A percentile compares a stretch with the other conserved stretches of the same genome.
phyloP scores from a whole-genome alignment of 2,329 filamentous ascomycete species.

The Diaporthe citriasiana region DNA sequence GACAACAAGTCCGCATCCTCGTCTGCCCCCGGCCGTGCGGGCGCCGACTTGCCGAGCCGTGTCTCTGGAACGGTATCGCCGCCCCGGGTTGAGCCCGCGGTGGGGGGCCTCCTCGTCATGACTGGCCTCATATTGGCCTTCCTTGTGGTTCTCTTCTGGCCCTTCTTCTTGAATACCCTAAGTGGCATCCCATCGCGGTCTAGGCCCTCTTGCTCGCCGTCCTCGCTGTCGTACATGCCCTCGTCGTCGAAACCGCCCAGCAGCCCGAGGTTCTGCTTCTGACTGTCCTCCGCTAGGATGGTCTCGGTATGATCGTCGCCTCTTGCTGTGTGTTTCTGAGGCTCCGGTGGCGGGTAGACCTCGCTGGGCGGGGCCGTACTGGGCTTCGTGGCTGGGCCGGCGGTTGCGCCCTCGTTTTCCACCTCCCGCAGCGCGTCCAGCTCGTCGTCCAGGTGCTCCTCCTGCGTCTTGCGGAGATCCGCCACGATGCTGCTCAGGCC shows the following conservation, averaged over 20 bases:
- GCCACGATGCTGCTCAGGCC: conserved; percentile 83
- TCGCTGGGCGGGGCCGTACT: conserved; percentile 32
- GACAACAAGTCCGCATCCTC: conserved; percentile 53
- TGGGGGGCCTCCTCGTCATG: conserved; percentile 61
- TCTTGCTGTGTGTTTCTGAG: neutral
- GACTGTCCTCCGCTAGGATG: conserved; percentile 61
- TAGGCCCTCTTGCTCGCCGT: conserved; percentile 61
- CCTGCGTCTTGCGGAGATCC: conserved; percentile 77
- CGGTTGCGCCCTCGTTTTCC: conserved; percentile 60
- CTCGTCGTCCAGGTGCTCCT: conserved; percentile 79
- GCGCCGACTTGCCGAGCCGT: conserved; percentile 48
- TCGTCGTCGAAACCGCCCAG: conserved; percentile 77
- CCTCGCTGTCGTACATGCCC: conserved; percentile 67
- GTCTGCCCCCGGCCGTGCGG: conserved; percentile 31
- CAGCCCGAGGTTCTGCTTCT: conserved; percentile 56
- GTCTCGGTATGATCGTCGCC: conserved; percentile 48
- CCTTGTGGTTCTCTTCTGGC: conserved; percentile 83
- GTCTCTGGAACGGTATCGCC: conserved; percentile 59
- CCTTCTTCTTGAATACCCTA: conserved; percentile 84
- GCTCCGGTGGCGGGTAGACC: conserved; percentile 8
- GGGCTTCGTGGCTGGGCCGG: neutral
- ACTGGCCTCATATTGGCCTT: conserved; percentile 74
- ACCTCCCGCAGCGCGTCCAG: conserved; percentile 80
- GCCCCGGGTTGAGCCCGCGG: conserved; percentile 51
- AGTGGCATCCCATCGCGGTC: conserved; percentile 72